phyloP scores from a whole-genome alignment of 768 basidiomycete genomes.

The Leccinum subtestaceum region DNA sequence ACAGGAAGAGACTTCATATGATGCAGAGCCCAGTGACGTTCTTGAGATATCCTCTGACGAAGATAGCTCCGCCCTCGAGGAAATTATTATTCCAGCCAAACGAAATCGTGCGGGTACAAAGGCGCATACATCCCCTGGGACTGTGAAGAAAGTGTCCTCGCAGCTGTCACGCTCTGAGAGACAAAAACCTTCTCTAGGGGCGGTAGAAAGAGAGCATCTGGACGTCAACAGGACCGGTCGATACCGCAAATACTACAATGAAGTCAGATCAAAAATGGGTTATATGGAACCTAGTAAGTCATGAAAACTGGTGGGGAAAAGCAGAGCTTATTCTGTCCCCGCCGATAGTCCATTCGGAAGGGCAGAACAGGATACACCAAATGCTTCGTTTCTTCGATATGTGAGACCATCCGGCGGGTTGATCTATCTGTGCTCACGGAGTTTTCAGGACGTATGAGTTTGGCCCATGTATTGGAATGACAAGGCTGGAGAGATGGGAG shows the following conservation, averaged over 20 bases:
- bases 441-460: conserved; percentile 66
- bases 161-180: conserved; percentile 9
- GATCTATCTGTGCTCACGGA: conserved; percentile 1
- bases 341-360: conserved; percentile 59
- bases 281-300: conserved; percentile 56
- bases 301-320: neutral
- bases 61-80: conserved; percentile 3
- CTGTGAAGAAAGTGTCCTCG: neutral
- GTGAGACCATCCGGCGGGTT: conserved; percentile 35
- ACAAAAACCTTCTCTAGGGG: neutral
- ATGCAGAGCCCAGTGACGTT: neutral
- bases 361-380: conserved; percentile 60
- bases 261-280: conserved; percentile 53
- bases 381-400: conserved; percentile 81
- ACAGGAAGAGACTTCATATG: neutral
- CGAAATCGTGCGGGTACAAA: conserved; percentile 29
- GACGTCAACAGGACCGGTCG: conserved; percentile 48
- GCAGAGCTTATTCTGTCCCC: neutral
- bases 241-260: conserved; percentile 51
- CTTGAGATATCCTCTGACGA: conserved; percentile 25
- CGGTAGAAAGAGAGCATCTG: conserved; percentile 25
- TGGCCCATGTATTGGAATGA: conserved; percentile 76
- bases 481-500: conserved; percentile 86
- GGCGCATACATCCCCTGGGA: conserved; percentile 5
- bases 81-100: conserved; percentile 16